Base-by-base conservation (phyloP, 495 filamentous ascomycete species). In the Oleoguttula mirabilis region DNA sequence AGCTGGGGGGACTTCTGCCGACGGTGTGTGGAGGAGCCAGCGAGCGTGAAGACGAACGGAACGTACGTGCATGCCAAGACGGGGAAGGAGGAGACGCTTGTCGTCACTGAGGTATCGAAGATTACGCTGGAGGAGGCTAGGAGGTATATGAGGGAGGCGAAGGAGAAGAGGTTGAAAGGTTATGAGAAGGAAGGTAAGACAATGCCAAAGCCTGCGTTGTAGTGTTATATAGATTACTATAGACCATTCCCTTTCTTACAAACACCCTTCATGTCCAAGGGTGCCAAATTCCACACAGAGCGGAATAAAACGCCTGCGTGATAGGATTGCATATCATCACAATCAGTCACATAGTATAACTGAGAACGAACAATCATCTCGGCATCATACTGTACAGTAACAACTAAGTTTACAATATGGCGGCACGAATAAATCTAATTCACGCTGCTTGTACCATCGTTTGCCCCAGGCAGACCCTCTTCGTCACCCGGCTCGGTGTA, bases 1-100 rank as follows among this genome's bases (percentile, higher is more conserved):
- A 59, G 68, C 15, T 71, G 75, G 62, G 65, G 71, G 0, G 61
- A 56, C 22, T 93, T 90, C 52, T 61, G 75, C 0, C 60, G 60
- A 14, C 47, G 48, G 20, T 60, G 62, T 24, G 64, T 72, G 3
- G 63, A 64, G 25, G 54, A 57, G n/a, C 55, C 58, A 15, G 61
- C 42, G 14, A 51, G 38, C 4, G 54, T 68, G 22, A 39, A 63
- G 52, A 71, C 66, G 4, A 63, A 55, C 34, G 76, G 70, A 23
- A 61, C 67, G 37, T 71, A 55, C 12, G 67, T 81, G 21, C 58
- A 69, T 60, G 64, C 77, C 36, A 76, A 73, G 60, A 68, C 71
- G 27, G 52, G 68, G 36, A 60, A 66, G 22, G 72, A 75, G 49
- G 63, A 55, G 15, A 50, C 63, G 39, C 56, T 82, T 10, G 66